Percentiles rank a stretch among this genome's conserved stretches.
Conservation (phyloP, 257 asterid genomes). For the Echites panduratus region DNA sequence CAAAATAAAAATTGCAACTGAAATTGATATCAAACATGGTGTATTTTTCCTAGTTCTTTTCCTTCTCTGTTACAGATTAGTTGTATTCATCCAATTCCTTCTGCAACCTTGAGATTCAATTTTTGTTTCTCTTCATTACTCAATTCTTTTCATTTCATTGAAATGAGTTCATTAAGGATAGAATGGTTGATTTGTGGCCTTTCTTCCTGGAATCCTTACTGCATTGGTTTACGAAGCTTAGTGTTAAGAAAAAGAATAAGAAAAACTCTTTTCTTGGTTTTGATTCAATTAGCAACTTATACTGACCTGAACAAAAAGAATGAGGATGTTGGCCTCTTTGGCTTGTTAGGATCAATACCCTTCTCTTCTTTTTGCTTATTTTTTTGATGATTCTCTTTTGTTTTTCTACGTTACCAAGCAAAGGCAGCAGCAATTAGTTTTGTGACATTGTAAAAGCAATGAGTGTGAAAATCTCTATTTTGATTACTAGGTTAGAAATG, state of each 20-base stretch:
- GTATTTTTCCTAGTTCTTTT: constrained; percentile 22
- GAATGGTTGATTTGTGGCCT: constrained; percentile 55
- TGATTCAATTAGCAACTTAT: not conserved
- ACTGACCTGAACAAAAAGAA: constrained; percentile 38
- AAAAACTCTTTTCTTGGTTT: not conserved
- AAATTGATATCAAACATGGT: too few species aligned
- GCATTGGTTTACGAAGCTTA: constrained; percentile 1
- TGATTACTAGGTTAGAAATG: too few species aligned
- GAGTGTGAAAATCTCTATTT: too few species aligned
- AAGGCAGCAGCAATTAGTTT: too few species aligned
- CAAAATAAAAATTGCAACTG: too few species aligned
- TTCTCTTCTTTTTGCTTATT: constrained; percentile 52
- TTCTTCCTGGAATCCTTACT: constrained; percentile 71
- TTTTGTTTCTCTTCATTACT: constrained; percentile 59
- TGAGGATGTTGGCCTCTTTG: too few species aligned
- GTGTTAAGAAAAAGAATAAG: too few species aligned
- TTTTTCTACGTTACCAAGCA: constrained; percentile 59
- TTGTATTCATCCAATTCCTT: constrained; percentile 68
- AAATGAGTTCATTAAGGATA: constrained; percentile 57
- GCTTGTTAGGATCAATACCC: constrained; percentile 49
- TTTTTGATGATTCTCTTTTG: constrained; percentile 53
- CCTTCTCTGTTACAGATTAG: constrained; percentile 42
- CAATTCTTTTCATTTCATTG: constrained; percentile 88
- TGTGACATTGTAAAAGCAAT: too few species aligned
- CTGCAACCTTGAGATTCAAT: constrained; percentile 70